phyloP scores from a whole-genome alignment of 179 eudicot species.

The Gypsophila paniculata region DNA sequence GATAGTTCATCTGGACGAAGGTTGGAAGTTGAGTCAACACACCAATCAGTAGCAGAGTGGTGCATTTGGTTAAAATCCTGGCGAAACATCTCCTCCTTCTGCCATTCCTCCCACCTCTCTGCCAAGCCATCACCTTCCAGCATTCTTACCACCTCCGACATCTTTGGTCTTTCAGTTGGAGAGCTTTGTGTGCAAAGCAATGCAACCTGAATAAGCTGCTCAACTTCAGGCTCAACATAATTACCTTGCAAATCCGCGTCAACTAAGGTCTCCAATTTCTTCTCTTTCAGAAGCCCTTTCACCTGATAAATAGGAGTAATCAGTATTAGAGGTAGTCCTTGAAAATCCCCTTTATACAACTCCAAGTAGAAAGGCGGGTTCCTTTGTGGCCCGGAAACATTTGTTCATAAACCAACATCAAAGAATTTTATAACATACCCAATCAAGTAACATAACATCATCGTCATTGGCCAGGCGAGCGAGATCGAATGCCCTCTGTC shows the following conservation, averaged over 20 bases:
- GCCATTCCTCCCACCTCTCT: conserved; percentile 51
- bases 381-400: too few species aligned
- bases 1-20: conserved; percentile 39
- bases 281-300: conserved; percentile 42
- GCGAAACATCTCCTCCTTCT: conserved; percentile 41
- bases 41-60: conserved; percentile 30
- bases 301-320: conserved; percentile 26
- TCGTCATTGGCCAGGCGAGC: conserved; percentile 43
- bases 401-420: neutral
- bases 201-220: conserved; percentile 46
- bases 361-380: neutral
- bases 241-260: conserved; percentile 36
- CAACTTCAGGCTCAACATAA: conserved; percentile 37
- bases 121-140: conserved; percentile 46
- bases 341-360: neutral
- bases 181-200: conserved; percentile 46
- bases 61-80: conserved; percentile 28
- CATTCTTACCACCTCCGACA: conserved; percentile 50
- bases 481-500: conserved; percentile 43
- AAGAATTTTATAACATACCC: conserved; percentile 26
- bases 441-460: conserved; percentile 41
- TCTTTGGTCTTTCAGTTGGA: conserved; percentile 42
- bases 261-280: conserved; percentile 39
- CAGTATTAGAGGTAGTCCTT: neutral
- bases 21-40: conserved; percentile 37